A percentile compares a stretch with the other conserved stretches of the same genome.
Evolutionary conservation across 345 rosid species (phyloP).

Genomic region (Streptanthus diversifolius): DNA sequence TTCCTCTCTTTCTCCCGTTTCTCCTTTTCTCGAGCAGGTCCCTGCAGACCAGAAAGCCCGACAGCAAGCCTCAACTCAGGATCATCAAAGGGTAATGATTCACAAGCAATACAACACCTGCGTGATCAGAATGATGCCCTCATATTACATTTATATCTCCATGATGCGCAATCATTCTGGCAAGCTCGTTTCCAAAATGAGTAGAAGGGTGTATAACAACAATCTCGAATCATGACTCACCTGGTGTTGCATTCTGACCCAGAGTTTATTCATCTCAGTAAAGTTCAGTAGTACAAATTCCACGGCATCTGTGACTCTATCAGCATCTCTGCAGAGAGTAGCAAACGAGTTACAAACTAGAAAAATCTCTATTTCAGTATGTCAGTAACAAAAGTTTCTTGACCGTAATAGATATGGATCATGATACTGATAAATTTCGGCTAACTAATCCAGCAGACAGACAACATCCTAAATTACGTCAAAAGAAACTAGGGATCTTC

Average conservation of each 20-base stretch:
- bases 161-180: slow-evolving; percentile 59
- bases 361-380: slow-evolving; percentile 11
- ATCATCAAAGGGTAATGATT: slow-evolving; percentile 93
- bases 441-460: not conserved
- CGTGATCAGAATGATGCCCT: slow-evolving; percentile 97
- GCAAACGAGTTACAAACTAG: slow-evolving; percentile 11
- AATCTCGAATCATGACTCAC: slow-evolving; percentile 81
- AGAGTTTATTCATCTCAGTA: slow-evolving; percentile 98
- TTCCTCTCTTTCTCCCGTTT: slow-evolving; percentile 98
- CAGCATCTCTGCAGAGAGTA: slow-evolving; percentile 71
- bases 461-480: not conserved
- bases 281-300: slow-evolving; percentile 97
- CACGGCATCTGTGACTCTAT: slow-evolving; percentile 83
- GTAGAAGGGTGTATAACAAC: slow-evolving; percentile 49
- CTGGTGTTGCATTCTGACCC: slow-evolving; percentile 99
- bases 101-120: slow-evolving; percentile 93
- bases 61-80: slow-evolving; percentile 97
- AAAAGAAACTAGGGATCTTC: not conserved
- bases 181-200: slow-evolving; percentile 65
- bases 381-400: not conserved
- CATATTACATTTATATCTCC: slow-evolving; percentile 66
- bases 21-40: slow-evolving; percentile 98
- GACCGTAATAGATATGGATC: not conserved
- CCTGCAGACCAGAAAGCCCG: slow-evolving; percentile 99
- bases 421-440: not conserved